phyloP scores from a whole-genome alignment of 495 filamentous ascomycete genomes.

The Lophiostoma macrostomum region DNA sequence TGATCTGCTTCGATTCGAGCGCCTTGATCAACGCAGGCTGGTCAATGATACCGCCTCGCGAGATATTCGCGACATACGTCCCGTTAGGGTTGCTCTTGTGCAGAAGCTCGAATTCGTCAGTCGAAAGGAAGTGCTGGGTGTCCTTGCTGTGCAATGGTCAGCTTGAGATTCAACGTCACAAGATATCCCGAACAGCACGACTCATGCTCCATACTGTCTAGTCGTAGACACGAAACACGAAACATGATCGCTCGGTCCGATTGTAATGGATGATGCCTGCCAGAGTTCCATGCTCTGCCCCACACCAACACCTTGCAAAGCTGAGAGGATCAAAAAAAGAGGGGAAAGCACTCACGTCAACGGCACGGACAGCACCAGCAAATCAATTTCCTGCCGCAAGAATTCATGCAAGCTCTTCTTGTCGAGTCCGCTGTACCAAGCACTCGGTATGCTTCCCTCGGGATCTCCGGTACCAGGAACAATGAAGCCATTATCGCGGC shows the following conservation, averaged over 20 bases:
- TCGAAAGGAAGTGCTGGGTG: conserved; percentile 61
- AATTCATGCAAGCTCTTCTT: conserved; percentile 62
- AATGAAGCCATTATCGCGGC: conserved; percentile 63
- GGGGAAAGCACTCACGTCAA: conserved; percentile 50
- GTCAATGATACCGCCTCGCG: conserved; percentile 67
- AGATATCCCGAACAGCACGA: not conserved
- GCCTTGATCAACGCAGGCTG: conserved; percentile 65
- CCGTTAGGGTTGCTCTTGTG: conserved; percentile 56
- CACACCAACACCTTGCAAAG: conserved; percentile 1
- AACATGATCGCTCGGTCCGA: too few species aligned
- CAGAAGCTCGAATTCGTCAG: conserved; percentile 65
- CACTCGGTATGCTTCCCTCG: conserved; percentile 65
- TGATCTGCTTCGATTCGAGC: conserved; percentile 52
- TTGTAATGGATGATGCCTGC: too few species aligned
- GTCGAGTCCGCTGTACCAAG: conserved; percentile 69
- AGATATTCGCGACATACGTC: conserved; percentile 77
- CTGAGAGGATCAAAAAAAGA: conserved; percentile 4
- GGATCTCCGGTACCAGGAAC: conserved; percentile 74
- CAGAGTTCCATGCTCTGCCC: too few species aligned
- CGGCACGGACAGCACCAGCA: conserved; percentile 72
- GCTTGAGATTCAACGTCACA: not conserved
- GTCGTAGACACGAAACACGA: too few species aligned
- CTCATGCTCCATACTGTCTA: not conserved
- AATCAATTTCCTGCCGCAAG: conserved; percentile 65
- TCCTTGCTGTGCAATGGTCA: conserved; percentile 39